phyloP scores from a whole-genome alignment of 2,329 filamentous ascomycete species.

The Bipolaris oryzae region DNA sequence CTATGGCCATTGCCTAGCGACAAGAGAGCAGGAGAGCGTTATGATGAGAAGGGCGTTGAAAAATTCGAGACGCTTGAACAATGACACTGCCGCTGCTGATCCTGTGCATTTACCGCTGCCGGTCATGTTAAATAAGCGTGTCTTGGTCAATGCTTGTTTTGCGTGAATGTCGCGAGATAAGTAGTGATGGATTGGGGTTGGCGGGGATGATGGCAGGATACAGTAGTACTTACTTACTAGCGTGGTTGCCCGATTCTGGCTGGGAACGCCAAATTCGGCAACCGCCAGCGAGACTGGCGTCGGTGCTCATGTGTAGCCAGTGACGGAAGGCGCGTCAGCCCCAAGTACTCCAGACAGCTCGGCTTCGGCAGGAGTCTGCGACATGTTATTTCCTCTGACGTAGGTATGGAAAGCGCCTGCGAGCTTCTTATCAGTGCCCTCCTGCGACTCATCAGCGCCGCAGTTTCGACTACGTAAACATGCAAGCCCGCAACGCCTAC shows the following conservation, averaged over 20 bases:
- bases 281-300: not conserved
- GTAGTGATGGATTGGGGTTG: not conserved
- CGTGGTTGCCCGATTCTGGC: not conserved
- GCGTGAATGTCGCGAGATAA: not conserved
- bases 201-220: not conserved
- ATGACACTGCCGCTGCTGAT: not conserved
- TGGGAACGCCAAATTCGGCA: not conserved
- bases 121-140: not conserved
- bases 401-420: not conserved
- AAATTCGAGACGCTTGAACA: not conserved
- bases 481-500: not conserved
- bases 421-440: not conserved
- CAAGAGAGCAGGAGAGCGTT: not conserved
- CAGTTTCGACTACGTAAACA: not conserved
- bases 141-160: not conserved
- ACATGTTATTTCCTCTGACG: not conserved
- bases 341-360: not conserved
- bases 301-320: not conserved
- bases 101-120: not conserved
- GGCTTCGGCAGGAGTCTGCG: not conserved
- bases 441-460: not conserved
- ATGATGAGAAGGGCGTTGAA: not conserved
- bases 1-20: not conserved
- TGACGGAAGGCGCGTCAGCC: not conserved
- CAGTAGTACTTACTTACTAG: too few species aligned